These are phyloP conservation scores for Xylariaceae sp. DNA, from an alignment of 2,329 filamentous ascomycete species.

Conservation along the genomic window DNA sequence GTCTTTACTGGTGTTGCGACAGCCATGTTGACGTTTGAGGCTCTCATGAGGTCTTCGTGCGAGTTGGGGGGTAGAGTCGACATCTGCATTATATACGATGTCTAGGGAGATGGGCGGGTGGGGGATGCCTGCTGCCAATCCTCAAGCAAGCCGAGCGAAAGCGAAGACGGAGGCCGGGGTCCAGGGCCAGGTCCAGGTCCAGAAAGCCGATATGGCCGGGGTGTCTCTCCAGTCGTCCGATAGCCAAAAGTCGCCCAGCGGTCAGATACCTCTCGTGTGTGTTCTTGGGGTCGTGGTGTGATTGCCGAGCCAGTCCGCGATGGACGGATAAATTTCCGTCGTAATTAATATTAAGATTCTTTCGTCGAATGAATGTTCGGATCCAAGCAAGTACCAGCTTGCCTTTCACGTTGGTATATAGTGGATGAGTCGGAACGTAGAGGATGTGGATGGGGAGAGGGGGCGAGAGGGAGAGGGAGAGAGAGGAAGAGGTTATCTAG, in stretches of 20 bases:
- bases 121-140: conserved; percentile 22
- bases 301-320: conserved; percentile 15
- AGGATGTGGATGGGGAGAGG: conserved; percentile 24
- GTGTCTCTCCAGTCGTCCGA: conserved; percentile 21
- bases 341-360: conserved; percentile 35
- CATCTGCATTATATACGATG: conserved; percentile 45
- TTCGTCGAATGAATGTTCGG: conserved; percentile 42
- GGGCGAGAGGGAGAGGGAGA: conserved; percentile 28
- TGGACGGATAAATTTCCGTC: conserved; percentile 15
- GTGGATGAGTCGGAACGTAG: conserved; percentile 23
- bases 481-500: conserved; percentile 29
- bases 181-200: conserved; percentile 23
- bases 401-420: conserved; percentile 34
- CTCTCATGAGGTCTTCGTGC: conserved; percentile 41
- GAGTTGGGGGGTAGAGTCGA: conserved; percentile 58
- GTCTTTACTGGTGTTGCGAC: conserved; percentile 51
- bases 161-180: conserved; percentile 32
- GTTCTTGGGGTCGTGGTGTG: conserved; percentile 18
- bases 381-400: conserved; percentile 54
- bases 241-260: conserved; percentile 25
- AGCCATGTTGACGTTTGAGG: conserved; percentile 52
- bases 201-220: conserved; percentile 24
- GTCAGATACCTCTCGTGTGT: conserved; percentile 19
- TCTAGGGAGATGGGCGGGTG: conserved; percentile 14
- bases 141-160: conserved; percentile 34